phyloP scores from a whole-genome alignment of 2,329 filamentous ascomycete species.

The Leptodontidium sp. region DNA sequence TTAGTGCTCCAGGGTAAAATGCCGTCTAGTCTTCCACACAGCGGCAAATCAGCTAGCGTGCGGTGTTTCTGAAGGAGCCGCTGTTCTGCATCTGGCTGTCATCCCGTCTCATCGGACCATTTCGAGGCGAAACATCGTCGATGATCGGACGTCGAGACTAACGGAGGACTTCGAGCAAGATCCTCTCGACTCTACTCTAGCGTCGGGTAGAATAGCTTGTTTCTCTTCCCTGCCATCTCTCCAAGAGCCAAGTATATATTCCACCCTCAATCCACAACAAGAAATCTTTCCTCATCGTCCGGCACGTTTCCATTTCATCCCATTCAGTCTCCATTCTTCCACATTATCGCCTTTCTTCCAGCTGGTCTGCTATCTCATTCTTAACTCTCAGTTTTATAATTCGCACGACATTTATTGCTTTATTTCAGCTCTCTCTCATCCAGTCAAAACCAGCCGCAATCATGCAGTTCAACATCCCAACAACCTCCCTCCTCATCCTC shows the following conservation, averaged over 20 bases:
- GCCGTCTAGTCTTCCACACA: background rate
- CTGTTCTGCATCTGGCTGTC: background rate
- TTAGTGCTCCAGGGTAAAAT: background rate
- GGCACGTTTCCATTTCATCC: constrained; percentile 12
- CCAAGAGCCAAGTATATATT: no score
- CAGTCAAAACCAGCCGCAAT: background rate
- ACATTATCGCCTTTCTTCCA: background rate
- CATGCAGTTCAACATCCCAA: constrained; percentile 22
- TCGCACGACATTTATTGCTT: background rate
- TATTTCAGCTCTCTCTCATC: background rate
- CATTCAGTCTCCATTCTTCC: no score
- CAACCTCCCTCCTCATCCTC: constrained; percentile 18
- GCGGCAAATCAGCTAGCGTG: background rate
- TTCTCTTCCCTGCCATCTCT: background rate
- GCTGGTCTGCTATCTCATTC: constrained; percentile 9
- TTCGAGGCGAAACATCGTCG: background rate
- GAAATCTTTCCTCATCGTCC: constrained; percentile 18
- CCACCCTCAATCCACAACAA: background rate
- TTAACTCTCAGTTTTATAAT: background rate
- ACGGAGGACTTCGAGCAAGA: background rate
- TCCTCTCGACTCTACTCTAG: background rate
- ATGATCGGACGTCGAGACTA: background rate
- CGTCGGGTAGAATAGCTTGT: background rate
- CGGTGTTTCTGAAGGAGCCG: constrained; percentile 7
- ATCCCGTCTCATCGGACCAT: constrained; percentile 2